These are phyloP conservation scores for Penicillium dipodomyicola DNA, from an alignment of 495 filamentous ascomycete genomes.

Conservation along the genomic window DNA sequence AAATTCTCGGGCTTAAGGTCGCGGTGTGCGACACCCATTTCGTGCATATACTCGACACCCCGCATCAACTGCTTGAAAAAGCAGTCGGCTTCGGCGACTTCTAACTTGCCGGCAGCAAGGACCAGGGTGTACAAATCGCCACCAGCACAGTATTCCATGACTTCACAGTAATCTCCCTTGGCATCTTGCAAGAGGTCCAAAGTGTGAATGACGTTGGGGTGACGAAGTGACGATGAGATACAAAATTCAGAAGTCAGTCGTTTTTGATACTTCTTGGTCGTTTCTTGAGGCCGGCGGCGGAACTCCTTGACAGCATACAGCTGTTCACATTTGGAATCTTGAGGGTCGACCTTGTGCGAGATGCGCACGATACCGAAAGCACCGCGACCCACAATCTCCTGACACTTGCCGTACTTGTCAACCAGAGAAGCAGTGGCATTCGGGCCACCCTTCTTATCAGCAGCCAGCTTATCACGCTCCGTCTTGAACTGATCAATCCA, in stretches of 20 bases:
- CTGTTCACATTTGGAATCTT: constrained; percentile 77
- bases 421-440: constrained; percentile 79
- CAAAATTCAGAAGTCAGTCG: constrained; percentile 98
- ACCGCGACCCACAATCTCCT: constrained; percentile 95
- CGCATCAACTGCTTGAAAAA: constrained; percentile 99
- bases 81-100: constrained; percentile 92
- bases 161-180: constrained; percentile 98
- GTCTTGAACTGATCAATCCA: constrained; percentile 93
- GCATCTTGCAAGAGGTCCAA: constrained; percentile 92
- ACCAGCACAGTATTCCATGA: constrained; percentile 98
- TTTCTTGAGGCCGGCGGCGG: constrained; percentile 88
- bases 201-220: constrained; percentile 98
- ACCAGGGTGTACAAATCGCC: constrained; percentile 96
- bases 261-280: constrained; percentile 95
- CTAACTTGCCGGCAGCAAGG: constrained; percentile 86
- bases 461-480: constrained; percentile 74
- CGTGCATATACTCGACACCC: constrained; percentile 98
- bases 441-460: constrained; percentile 73
- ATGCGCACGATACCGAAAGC: constrained; percentile 97
- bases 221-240: constrained; percentile 92
- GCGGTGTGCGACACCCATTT: constrained; percentile 98
- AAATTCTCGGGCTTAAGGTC: constrained; percentile 98
- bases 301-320: constrained; percentile 99
- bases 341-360: constrained; percentile 90
- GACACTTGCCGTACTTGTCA: constrained; percentile 98